These are phyloP conservation scores for Aspergillus brunneoviolaceus DNA, from an alignment of 2,329 filamentous ascomycete species.

Conservation along the genomic window DNA sequence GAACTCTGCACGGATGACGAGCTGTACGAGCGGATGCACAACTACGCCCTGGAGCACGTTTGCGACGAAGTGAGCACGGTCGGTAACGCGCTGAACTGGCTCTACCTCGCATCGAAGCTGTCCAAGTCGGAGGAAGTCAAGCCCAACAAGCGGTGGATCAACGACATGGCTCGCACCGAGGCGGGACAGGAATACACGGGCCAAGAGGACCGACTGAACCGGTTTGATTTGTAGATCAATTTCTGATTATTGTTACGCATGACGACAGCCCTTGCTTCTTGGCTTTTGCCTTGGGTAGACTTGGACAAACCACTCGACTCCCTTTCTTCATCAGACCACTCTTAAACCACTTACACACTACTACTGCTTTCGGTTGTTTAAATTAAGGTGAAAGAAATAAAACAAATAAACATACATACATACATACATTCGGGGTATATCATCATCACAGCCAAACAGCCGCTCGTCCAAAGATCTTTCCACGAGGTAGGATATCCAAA, in stretches of 20 bases:
- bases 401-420: constrained; percentile 7
- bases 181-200: constrained; percentile 59
- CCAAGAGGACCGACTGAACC: constrained; percentile 59
- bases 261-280: neutral
- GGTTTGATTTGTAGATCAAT: constrained; percentile 11
- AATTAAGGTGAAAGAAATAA: neutral
- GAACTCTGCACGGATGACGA: constrained; percentile 65
- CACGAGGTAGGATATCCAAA: neutral
- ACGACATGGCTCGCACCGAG: constrained; percentile 69
- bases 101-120: constrained; percentile 71
- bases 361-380: neutral
- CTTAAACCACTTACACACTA: neutral
- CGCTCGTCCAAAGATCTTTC: too few species aligned
- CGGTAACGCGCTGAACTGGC: constrained; percentile 73
- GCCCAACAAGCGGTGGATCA: constrained; percentile 67
- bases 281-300: neutral
- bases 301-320: neutral
- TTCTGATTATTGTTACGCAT: neutral
- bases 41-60: constrained; percentile 64
- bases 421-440: constrained; percentile 6
- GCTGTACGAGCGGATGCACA: constrained; percentile 66
- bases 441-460: too few species aligned
- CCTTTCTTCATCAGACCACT: neutral
- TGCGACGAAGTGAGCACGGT: constrained; percentile 81
- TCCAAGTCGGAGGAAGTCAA: constrained; percentile 57